A percentile compares a stretch with the other conserved stretches of the same genome.
phyloP scores from a whole-genome alignment of 73 alveolate species.

The Tetrahymena thermophila region DNA sequence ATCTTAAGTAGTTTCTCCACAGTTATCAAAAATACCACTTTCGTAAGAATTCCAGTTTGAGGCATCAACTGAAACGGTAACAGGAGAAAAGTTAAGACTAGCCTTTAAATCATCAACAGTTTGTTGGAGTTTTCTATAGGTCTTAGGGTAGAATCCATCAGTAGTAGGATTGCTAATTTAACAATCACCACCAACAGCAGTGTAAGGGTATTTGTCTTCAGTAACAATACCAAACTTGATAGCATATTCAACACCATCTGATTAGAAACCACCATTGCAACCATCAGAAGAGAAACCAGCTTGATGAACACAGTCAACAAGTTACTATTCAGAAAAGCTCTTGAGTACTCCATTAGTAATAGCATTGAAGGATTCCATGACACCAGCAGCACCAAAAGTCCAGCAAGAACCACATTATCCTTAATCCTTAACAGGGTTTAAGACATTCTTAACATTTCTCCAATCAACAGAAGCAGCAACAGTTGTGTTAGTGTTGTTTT shows the following conservation, averaged over 20 bases:
- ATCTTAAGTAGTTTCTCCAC: neutral
- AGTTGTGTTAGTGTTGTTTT: neutral
- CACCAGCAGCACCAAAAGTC: slow-evolving; percentile 80
- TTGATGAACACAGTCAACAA: slow-evolving; percentile 69
- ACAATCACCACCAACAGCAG: slow-evolving; percentile 50
- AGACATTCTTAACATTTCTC: slow-evolving; percentile 14
- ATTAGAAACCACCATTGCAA: slow-evolving; percentile 72
- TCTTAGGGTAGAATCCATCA: neutral
- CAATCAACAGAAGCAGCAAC: slow-evolving; percentile 20
- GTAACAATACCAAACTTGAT: slow-evolving; percentile 42
- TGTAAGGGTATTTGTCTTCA: slow-evolving; percentile 61
- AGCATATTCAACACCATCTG: slow-evolving; percentile 52
- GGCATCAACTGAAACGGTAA: slow-evolving; percentile 1
- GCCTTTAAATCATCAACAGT: neutral
- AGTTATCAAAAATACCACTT: neutral
- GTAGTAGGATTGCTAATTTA: neutral
- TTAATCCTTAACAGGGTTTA: slow-evolving; percentile 55
- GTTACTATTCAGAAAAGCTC: slow-evolving; percentile 61
- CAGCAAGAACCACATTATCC: slow-evolving; percentile 87
- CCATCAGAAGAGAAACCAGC: slow-evolving; percentile 53
- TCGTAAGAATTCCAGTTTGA: neutral
- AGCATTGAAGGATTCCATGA: slow-evolving; percentile 70
- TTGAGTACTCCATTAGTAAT: slow-evolving; percentile 34
- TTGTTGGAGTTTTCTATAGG: neutral
- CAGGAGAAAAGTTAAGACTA: neutral